Evolutionary conservation across 148 eudicot genomes (phyloP).

Genomic region (Nyssa sinensis): DNA sequence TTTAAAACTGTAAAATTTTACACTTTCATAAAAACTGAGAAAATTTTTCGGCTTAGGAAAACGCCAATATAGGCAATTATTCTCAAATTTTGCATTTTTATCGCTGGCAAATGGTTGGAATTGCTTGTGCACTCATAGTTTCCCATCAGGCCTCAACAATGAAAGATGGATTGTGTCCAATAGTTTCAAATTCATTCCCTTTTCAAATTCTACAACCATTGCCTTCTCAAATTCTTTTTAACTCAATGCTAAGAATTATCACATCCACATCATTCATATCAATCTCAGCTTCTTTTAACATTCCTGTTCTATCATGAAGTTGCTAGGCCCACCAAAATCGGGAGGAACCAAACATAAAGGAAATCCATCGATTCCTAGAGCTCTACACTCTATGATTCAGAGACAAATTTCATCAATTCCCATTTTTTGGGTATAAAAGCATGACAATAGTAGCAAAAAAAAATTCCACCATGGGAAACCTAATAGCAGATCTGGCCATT

Average conservation of each 20-base stretch:
- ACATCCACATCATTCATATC: slow-evolving; percentile 35
- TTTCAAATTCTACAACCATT: slow-evolving; percentile 9
- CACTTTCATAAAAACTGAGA: too few species aligned
- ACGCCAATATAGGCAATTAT: slow-evolving; percentile 95
- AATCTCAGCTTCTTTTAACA: slow-evolving; percentile 46
- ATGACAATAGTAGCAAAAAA: too few species aligned
- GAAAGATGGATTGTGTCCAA: slow-evolving; percentile 62
- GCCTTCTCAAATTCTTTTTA: slow-evolving; percentile 60
- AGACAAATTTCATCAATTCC: too few species aligned
- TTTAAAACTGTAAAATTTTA: too few species aligned
- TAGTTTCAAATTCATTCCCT: slow-evolving; percentile 40
- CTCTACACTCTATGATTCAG: too few species aligned
- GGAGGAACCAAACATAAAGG: too few species aligned
- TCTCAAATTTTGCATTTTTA: slow-evolving; percentile 56
- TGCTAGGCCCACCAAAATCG: too few species aligned
- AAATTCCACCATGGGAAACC: too few species aligned
- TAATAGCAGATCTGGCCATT: too few species aligned
- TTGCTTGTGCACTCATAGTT: slow-evolving; percentile 65
- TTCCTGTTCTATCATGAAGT: slow-evolving; percentile 41
- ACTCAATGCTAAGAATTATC: slow-evolving; percentile 49
- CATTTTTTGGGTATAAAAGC: too few species aligned
- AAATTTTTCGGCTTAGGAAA: slow-evolving; percentile 97
- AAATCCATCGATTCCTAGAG: too few species aligned
- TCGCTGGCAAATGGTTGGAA: slow-evolving; percentile 60
- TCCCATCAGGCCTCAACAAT: slow-evolving; percentile 78